These are phyloP conservation scores for Geotrichum candidum DNA, from an alignment of 1,139 yeast genomes.

Conservation along the genomic window DNA sequence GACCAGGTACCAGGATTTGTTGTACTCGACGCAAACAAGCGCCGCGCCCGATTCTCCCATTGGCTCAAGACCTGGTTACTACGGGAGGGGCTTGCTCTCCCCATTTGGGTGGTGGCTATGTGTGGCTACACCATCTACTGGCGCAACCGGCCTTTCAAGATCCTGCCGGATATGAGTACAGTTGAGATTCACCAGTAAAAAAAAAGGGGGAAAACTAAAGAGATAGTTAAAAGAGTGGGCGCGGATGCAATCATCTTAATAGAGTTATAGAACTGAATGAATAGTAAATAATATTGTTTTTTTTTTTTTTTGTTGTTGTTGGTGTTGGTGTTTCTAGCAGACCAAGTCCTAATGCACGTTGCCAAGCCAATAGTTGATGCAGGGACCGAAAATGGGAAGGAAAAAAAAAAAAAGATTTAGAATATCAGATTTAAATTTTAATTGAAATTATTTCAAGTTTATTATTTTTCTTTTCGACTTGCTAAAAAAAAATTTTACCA, in stretches of 20 bases:
- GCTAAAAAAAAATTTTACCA: no score
- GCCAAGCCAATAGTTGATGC: not conserved
- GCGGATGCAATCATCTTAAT: no score
- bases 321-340: no score
- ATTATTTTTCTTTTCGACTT: no score
- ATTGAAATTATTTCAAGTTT: not conserved
- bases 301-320: no score
- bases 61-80: slow-evolving; percentile 56
- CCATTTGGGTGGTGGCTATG: slow-evolving; percentile 81
- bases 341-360: no score
- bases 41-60: slow-evolving; percentile 19
- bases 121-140: slow-evolving; percentile 71
- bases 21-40: not conserved
- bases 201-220: not conserved
- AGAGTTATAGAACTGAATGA: no score
- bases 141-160: slow-evolving; percentile 74
- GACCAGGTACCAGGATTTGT: not conserved
- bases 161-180: slow-evolving; percentile 69
- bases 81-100: slow-evolving; percentile 71
- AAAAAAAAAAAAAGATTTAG: no score
- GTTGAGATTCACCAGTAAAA: slow-evolving; percentile 44
- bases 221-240: no score
- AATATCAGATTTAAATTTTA: not conserved
- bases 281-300: no score
- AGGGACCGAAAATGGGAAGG: not conserved